phyloP scores from a whole-genome alignment of 2,329 filamentous ascomycete genomes.

The Fusarium coicis region DNA sequence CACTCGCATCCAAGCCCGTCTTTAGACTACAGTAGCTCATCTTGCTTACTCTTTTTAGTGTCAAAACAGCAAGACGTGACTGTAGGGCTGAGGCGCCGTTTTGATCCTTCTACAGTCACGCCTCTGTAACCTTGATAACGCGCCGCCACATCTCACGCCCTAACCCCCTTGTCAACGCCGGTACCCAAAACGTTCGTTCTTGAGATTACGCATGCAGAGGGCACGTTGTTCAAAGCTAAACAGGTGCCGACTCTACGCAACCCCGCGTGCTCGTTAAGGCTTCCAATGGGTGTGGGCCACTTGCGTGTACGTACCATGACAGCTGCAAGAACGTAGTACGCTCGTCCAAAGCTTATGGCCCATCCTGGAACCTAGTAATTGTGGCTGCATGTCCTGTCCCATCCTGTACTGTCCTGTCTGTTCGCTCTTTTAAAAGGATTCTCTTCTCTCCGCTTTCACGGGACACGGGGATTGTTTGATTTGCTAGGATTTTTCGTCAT shows the following conservation, averaged over 20 bases:
- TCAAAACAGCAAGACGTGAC: neutral
- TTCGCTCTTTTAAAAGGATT: constrained; percentile 38
- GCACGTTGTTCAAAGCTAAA: neutral
- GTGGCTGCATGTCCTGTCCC: neutral
- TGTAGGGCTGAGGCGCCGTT: neutral
- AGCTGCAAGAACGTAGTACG: neutral
- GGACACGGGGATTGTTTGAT: constrained; percentile 3
- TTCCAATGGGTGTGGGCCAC: neutral
- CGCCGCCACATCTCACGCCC: neutral
- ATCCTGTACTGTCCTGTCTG: neutral
- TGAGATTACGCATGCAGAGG: neutral
- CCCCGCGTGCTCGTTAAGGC: neutral
- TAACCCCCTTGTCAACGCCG: neutral
- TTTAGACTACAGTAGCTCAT: neutral
- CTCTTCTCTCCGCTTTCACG: constrained; percentile 38
- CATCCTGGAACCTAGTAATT: neutral
- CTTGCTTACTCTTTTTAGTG: neutral
- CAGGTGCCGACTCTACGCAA: neutral
- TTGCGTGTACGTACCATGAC: neutral
- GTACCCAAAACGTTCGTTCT: neutral
- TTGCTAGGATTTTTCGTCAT: neutral
- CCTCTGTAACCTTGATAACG: neutral
- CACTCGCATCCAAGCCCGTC: neutral
- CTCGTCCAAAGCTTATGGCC: neutral
- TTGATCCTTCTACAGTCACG: neutral